Conservation (phyloP, 345 rosid genomes). For the Turritis glabra region DNA sequence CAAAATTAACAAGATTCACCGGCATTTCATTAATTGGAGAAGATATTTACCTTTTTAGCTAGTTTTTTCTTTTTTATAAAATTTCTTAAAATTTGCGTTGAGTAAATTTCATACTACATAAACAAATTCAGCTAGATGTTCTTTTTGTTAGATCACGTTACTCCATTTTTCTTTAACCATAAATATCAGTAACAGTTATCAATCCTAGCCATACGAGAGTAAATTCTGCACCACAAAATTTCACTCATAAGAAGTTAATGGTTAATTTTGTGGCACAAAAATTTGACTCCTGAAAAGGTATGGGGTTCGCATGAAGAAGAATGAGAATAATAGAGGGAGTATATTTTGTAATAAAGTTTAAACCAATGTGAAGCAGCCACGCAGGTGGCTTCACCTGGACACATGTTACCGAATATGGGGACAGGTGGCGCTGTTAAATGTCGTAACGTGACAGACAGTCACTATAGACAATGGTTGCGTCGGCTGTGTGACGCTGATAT, state of each 20-base stretch:
- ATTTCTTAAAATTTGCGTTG: too few species aligned
- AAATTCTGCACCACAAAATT: too few species aligned
- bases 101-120: too few species aligned
- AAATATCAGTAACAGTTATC: not conserved
- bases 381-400: slow-evolving; percentile 12
- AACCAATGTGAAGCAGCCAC: slow-evolving; percentile 17
- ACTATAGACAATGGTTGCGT: slow-evolving; percentile 23
- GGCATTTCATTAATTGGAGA: slow-evolving; percentile 17
- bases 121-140: not conserved
- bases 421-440: slow-evolving; percentile 34
- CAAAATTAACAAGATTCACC: not conserved
- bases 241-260: too few species aligned
- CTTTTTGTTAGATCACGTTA: not conserved
- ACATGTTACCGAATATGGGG: slow-evolving; percentile 32
- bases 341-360: not conserved
- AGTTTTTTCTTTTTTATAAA: too few species aligned
- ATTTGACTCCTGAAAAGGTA: not conserved
- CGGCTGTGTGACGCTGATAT: slow-evolving; percentile 30
- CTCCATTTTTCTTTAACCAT: not conserved
- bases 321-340: not conserved
- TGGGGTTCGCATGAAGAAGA: slow-evolving; percentile 1
- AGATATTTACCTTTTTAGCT: too few species aligned
- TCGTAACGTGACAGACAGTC: slow-evolving; percentile 29
- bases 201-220: not conserved
- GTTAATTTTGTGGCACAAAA: too few species aligned